Evolutionary conservation across 176 grass and related monocot species (phyloP).

Genomic region (barley (Hordeum vulgare)): MorexV3_pseudomolecules_assembly NC_058521.1:389209344-389209843

Average conservation of each 20-base stretch:
- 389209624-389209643: not conserved
- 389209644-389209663: constrained; percentile 17
- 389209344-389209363: constrained; percentile 16
- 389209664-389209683: not conserved
- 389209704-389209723: not conserved
- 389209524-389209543: constrained; percentile 15
- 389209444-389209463: constrained; percentile 3
- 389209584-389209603: constrained; percentile 11
- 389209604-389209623: constrained; percentile 16
- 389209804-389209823: too few species aligned
- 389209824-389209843: too few species aligned
- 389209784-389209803: too few species aligned
- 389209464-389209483: constrained; percentile 33
- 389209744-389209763: too few species aligned
- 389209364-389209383: not conserved
- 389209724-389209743: not conserved
- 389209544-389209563: constrained; percentile 4
- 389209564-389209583: not conserved
- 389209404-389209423: constrained; percentile 14
- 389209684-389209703: not conserved
- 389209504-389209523: constrained; percentile 34
- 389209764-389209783: too few species aligned
- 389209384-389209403: not conserved
- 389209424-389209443: not conserved
- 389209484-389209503: constrained; percentile 24